Percentiles rank a stretch among this genome's conserved stretches.
phyloP scores from a whole-genome alignment of 805 yeast genomes.

The Clavispora vitiphila region DNA sequence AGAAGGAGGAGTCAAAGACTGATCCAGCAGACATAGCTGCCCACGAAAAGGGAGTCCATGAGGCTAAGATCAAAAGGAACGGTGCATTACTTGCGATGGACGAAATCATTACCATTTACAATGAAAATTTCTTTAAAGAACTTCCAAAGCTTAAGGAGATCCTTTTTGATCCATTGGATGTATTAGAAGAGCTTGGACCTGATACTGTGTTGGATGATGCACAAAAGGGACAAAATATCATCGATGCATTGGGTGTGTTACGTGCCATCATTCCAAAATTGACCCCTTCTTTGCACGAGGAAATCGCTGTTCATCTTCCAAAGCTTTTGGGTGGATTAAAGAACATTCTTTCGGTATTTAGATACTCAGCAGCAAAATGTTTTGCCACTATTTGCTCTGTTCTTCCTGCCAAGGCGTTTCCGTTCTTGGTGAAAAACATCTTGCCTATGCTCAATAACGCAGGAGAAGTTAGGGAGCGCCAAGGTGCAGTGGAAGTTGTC shows the following conservation, averaged over 20 bases:
- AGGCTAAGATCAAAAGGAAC: conserved; percentile 73
- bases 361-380: conserved; percentile 88
- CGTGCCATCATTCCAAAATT: conserved; percentile 68
- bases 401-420: conserved; percentile 66
- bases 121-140: conserved; percentile 47
- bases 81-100: conserved; percentile 78
- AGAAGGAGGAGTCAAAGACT: conserved; percentile 68
- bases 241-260: conserved; percentile 81
- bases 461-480: conserved; percentile 64
- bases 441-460: conserved; percentile 81
- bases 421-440: conserved; percentile 69
- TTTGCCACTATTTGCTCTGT: conserved; percentile 73
- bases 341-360: conserved; percentile 72
- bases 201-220: conserved; percentile 35
- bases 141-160: conserved; percentile 63
- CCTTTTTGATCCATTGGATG: conserved; percentile 61
- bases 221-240: conserved; percentile 65
- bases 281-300: conserved; percentile 41
- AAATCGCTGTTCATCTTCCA: conserved; percentile 41
- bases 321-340: conserved; percentile 51
- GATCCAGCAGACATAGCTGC: conserved; percentile 58
- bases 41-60: conserved; percentile 59
- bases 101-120: conserved; percentile 48
- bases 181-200: conserved; percentile 21
- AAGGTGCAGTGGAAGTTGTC: conserved; percentile 90